phyloP scores from a whole-genome alignment of 768 basidiomycete species.

The Mycena galopus region DNA sequence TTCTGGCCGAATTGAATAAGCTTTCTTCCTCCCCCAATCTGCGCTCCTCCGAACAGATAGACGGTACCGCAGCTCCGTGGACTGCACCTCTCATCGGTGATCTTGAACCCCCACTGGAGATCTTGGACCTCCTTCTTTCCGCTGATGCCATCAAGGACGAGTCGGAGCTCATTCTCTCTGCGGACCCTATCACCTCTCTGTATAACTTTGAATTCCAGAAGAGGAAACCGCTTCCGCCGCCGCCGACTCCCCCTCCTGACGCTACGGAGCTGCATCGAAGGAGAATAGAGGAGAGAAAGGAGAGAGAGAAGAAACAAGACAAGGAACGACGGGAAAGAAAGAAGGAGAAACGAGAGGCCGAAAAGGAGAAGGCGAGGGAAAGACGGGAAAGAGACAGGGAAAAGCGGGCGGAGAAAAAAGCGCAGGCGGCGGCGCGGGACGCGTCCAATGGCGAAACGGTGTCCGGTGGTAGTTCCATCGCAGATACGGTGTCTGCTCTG shows the following conservation, averaged over 20 bases:
- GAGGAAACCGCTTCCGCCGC: constrained; percentile 67
- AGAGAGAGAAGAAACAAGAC: too few relatives aligned
- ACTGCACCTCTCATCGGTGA: constrained; percentile 65
- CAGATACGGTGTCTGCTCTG: constrained; percentile 47
- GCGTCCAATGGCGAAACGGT: background rate
- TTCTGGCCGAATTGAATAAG: constrained; percentile 58
- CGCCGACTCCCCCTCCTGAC: constrained; percentile 50
- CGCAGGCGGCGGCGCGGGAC: background rate
- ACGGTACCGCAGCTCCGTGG: constrained; percentile 10
- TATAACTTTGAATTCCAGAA: constrained; percentile 76
- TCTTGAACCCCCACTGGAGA: constrained; percentile 76
- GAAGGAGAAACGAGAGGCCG: background rate
- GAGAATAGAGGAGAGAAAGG: constrained; percentile 41
- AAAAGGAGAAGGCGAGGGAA: background rate
- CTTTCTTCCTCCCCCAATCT: constrained; percentile 37
- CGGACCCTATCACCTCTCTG: constrained; percentile 74
- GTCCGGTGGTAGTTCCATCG: background rate
- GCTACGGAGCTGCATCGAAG: constrained; percentile 40
- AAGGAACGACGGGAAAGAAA: background rate
- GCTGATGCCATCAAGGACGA: constrained; percentile 65
- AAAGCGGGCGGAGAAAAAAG: constrained; percentile 32
- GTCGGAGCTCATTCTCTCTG: constrained; percentile 65
- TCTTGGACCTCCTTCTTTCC: constrained; percentile 69
- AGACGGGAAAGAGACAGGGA: background rate
- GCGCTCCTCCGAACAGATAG: constrained; percentile 1